These are phyloP conservation scores for Chrysopogon serrulatus DNA, from an alignment of 176 grass and related monocot species.

Conservation along the genomic window DNA sequence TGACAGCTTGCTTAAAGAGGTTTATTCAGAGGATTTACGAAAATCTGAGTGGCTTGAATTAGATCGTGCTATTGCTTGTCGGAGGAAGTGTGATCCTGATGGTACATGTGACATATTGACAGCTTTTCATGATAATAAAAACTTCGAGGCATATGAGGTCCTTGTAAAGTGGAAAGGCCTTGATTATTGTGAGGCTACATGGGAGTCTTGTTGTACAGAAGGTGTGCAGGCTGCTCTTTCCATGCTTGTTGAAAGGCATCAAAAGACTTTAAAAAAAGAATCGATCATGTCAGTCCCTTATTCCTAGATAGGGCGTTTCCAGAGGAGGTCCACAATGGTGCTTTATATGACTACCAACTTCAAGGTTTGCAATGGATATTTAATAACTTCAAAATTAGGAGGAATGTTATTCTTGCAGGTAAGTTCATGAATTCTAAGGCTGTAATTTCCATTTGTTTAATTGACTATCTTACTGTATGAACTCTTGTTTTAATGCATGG, in stretches of 20 bases:
- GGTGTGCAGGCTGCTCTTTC: slow-evolving; percentile 35
- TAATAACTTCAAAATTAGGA: slow-evolving; percentile 47
- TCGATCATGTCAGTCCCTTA: neutral
- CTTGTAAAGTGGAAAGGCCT: slow-evolving; percentile 76
- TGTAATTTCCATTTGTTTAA: neutral
- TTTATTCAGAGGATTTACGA: slow-evolving; percentile 36
- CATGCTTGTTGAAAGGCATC: slow-evolving; percentile 50
- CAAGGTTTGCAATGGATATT: slow-evolving; percentile 75
- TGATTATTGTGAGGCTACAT: slow-evolving; percentile 70
- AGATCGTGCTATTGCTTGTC: slow-evolving; percentile 56
- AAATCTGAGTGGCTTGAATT: slow-evolving; percentile 67
- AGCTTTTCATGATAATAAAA: slow-evolving; percentile 23
- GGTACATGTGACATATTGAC: slow-evolving; percentile 44
- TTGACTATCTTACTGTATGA: neutral
- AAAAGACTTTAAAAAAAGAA: slow-evolving; percentile 25
- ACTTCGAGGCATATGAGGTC: slow-evolving; percentile 37
- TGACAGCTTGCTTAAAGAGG: slow-evolving; percentile 27
- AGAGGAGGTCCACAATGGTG: slow-evolving; percentile 17
- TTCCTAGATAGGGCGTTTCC: slow-evolving; percentile 1
- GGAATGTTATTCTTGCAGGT: slow-evolving; percentile 73
- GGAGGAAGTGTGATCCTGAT: slow-evolving; percentile 27
- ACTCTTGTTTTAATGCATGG: neutral
- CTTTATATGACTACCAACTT: slow-evolving; percentile 64
- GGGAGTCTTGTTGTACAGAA: slow-evolving; percentile 41
- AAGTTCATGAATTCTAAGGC: slow-evolving; percentile 13